These are phyloP conservation scores for Plasmodium knowlesi DNA, from an alignment of 169 alveolate species.

Conservation along the genomic window DNA sequence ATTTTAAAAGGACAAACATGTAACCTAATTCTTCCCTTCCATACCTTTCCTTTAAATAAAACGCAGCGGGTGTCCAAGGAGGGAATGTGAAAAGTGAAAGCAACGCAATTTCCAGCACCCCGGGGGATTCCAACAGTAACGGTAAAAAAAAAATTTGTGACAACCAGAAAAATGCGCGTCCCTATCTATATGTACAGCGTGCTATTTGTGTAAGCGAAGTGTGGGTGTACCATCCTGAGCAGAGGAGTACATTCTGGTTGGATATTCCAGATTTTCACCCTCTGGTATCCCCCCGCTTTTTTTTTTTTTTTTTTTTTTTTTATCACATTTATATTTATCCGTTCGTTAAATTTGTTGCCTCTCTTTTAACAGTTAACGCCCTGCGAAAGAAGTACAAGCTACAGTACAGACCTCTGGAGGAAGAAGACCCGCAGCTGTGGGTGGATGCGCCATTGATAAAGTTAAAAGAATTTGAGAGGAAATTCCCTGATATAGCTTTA, in stretches of 20 bases:
- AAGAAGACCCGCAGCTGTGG: constrained; percentile 87
- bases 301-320: too few relatives aligned
- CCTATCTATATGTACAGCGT: not conserved
- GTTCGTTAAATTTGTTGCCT: not conserved
- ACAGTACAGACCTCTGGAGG: constrained; percentile 84
- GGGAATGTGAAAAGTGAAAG: not conserved
- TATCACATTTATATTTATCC: not conserved
- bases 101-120: not conserved
- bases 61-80: not conserved
- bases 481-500: constrained; percentile 88
- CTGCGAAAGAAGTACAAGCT: constrained; percentile 80
- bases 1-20: not conserved
- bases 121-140: not conserved
- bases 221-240: not conserved
- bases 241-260: not conserved
- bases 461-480: constrained; percentile 86
- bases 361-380: not conserved
- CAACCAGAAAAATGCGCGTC: not conserved
- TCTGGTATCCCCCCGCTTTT: not conserved
- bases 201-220: not conserved
- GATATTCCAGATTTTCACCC: not conserved
- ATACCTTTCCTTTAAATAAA: not conserved
- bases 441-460: constrained; percentile 88
- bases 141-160: constrained; percentile 10
- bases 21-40: not conserved